These are phyloP conservation scores for Boletus sensibilis DNA, from an alignment of 768 basidiomycete species.

Conservation along the genomic window DNA sequence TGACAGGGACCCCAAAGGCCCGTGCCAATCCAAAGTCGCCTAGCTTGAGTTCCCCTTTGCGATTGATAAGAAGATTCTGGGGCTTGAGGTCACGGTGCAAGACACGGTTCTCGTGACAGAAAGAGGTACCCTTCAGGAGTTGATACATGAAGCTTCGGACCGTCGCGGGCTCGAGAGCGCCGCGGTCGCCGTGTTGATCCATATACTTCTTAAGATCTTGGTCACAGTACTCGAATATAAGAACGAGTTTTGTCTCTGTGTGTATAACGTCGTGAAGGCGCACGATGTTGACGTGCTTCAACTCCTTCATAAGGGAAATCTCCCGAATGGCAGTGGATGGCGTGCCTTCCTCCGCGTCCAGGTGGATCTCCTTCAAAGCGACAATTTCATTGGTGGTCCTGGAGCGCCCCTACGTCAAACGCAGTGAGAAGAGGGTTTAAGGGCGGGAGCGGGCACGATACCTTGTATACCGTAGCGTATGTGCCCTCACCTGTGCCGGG, in stretches of 20 bases:
- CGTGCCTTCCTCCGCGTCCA: constrained; percentile 98
- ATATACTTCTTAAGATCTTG: constrained; percentile 99
- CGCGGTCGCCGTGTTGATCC: constrained; percentile 96
- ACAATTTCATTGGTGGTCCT: constrained; percentile 98
- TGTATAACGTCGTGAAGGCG: constrained; percentile 98
- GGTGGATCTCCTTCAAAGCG: constrained; percentile 97
- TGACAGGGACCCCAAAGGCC: constrained; percentile 98
- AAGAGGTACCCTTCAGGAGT: constrained; percentile 93
- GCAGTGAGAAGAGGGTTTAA: background rate
- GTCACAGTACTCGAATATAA: constrained; percentile 98
- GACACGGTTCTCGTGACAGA: constrained; percentile 98
- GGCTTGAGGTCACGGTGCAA: constrained; percentile 98
- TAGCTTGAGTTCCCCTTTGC: constrained; percentile 94
- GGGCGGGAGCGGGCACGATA: constrained; percentile 30
- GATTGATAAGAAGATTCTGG: constrained; percentile 96
- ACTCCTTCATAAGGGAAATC: constrained; percentile 98
- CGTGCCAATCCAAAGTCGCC: constrained; percentile 98
- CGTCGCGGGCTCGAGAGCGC: constrained; percentile 85
- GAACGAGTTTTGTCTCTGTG: constrained; percentile 95
- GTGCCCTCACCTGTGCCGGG: constrained; percentile 73
- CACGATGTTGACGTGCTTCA: constrained; percentile 98
- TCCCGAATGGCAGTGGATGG: constrained; percentile 98
- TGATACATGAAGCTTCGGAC: constrained; percentile 98
- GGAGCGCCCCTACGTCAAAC: constrained; percentile 71
- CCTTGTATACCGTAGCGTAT: constrained; percentile 98